Conservation (phyloP, 108 stramenopile genomes). For the Cyclotella atomus region DNA sequence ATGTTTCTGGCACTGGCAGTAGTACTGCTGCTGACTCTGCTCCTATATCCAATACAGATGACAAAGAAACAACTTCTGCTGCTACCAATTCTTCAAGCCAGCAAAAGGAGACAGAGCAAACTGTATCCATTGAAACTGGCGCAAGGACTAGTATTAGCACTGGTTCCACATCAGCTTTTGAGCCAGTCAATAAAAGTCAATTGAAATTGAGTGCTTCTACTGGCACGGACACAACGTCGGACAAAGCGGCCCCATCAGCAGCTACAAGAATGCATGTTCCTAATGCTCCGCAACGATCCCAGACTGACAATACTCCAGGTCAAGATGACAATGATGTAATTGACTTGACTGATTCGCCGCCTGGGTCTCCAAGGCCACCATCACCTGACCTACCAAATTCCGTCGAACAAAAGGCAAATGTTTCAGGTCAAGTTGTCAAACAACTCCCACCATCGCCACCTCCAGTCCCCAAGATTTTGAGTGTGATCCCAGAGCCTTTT, state of each 20-base stretch:
- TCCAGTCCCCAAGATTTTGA: conserved; percentile 14
- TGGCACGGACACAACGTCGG: background rate
- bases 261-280: background rate
- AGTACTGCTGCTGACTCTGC: background rate
- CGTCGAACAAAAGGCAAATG: no score
- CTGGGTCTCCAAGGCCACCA: conserved; percentile 2
- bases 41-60: background rate
- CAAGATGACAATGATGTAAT: conserved; percentile 7
- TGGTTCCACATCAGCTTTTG: background rate
- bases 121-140: background rate
- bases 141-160: background rate
- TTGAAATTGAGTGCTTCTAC: background rate
- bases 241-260: background rate
- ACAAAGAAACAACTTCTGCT: background rate
- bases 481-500: conserved; percentile 6
- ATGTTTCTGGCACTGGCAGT: no score
- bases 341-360: conserved; percentile 19
- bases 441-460: conserved; percentile 28
- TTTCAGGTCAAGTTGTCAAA: background rate
- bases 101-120: background rate
- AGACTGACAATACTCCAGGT: background rate
- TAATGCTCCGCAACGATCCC: background rate
- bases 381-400: no score
- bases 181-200: conserved; percentile 4
- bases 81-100: background rate